Conservation (phyloP, 2,329 filamentous ascomycete species). For the Fusarium mexicanum region DNA sequence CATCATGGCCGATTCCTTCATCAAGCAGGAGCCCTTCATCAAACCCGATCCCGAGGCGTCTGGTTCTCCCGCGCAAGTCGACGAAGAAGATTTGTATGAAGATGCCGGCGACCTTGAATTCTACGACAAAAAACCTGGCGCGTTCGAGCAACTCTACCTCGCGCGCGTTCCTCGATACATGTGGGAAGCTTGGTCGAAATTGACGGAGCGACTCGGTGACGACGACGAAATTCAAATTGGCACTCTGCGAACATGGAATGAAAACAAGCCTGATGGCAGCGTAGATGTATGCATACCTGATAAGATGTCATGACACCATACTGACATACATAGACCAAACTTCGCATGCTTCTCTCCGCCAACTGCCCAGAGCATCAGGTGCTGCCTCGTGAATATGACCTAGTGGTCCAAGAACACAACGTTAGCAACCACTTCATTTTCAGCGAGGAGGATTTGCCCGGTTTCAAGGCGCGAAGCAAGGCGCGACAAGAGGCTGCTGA, state of each 20-base stretch:
- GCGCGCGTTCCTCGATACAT: slow-evolving; percentile 82
- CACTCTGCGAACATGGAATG: slow-evolving; percentile 71
- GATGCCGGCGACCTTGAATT: slow-evolving; percentile 67
- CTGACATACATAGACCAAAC: slow-evolving; percentile 47
- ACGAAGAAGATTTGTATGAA: slow-evolving; percentile 75
- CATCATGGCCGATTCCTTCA: slow-evolving; percentile 51
- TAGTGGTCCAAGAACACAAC: slow-evolving; percentile 71
- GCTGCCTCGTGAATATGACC: slow-evolving; percentile 88
- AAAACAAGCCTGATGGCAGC: slow-evolving; percentile 62
- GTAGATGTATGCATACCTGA: slow-evolving; percentile 49
- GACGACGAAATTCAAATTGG: slow-evolving; percentile 85
- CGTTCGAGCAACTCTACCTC: slow-evolving; percentile 68
- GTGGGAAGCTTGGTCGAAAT: slow-evolving; percentile 78
- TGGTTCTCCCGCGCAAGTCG: slow-evolving; percentile 55
- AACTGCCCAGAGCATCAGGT: slow-evolving; percentile 73
- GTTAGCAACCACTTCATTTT: slow-evolving; percentile 91
- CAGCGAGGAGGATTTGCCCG: slow-evolving; percentile 87
- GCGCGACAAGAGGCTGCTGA: slow-evolving; percentile 65
- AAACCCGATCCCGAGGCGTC: slow-evolving; percentile 61
- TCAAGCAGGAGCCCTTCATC: slow-evolving; percentile 58
- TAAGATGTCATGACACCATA: neutral
- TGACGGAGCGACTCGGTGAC: slow-evolving; percentile 70
- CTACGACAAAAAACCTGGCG: slow-evolving; percentile 56
- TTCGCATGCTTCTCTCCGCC: slow-evolving; percentile 72
- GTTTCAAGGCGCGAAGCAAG: slow-evolving; percentile 59